These are phyloP conservation scores for Pichia terricola DNA, from an alignment of 1,139 yeast genomes.

Conservation along the genomic window DNA sequence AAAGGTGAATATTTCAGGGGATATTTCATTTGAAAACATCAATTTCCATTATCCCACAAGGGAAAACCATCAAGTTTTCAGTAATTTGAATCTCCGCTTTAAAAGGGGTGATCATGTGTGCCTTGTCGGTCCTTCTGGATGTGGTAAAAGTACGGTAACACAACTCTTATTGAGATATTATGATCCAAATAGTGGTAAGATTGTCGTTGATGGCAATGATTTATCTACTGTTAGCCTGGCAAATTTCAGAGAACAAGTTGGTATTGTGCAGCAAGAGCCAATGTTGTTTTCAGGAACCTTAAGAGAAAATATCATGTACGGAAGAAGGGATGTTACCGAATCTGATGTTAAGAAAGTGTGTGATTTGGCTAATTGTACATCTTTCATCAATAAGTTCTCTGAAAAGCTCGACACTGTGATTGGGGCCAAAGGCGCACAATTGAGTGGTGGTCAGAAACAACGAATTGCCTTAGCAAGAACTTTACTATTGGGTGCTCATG, in stretches of 20 bases:
- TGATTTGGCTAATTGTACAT: constrained; percentile 65
- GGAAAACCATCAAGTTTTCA: constrained; percentile 61
- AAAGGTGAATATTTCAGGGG: constrained; percentile 32
- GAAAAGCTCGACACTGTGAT: constrained; percentile 73
- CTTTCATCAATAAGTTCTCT: constrained; percentile 69
- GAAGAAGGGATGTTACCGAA: constrained; percentile 48
- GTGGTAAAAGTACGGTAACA: constrained; percentile 88
- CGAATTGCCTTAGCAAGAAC: constrained; percentile 80
- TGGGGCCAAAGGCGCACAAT: constrained; percentile 79
- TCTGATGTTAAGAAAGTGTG: constrained; percentile 67
- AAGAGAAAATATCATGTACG: constrained; percentile 77
- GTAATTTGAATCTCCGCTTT: constrained; percentile 52
- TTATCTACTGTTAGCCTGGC: constrained; percentile 63
- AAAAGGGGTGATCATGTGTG: constrained; percentile 83
- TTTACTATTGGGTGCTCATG: constrained; percentile 38
- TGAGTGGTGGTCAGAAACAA: constrained; percentile 86
- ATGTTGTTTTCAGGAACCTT: constrained; percentile 81
- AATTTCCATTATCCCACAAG: constrained; percentile 81
- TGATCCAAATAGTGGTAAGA: constrained; percentile 61
- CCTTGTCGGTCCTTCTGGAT: constrained; percentile 95
- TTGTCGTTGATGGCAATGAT: constrained; percentile 61
- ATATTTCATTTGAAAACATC: constrained; percentile 58
- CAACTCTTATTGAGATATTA: constrained; percentile 73
- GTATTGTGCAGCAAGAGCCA: constrained; percentile 93
- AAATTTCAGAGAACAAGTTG: constrained; percentile 57